A percentile compares a stretch with the other conserved stretches of the same genome.
Evolutionary conservation across 192 early-diverging fungal genomes (phyloP).

Genomic region (Backusella morwellensis): DNA sequence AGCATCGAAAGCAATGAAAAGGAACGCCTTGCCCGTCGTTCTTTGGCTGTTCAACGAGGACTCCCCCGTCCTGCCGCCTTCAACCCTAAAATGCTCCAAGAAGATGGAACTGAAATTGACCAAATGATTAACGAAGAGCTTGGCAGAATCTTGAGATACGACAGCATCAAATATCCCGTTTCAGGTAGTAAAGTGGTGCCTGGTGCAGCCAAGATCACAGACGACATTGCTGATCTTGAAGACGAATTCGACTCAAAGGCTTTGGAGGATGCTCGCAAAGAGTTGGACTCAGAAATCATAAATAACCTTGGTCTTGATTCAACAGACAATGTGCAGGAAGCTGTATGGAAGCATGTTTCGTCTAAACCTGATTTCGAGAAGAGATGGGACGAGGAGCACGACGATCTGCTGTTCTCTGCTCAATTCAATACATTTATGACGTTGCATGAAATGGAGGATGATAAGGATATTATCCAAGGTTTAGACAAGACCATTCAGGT

Average conservation of each 20-base stretch:
- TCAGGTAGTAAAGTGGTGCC: conserved; percentile 55
- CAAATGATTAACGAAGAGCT: conserved; percentile 71
- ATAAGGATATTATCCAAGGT: conserved; percentile 32
- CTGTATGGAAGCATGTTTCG: conserved; percentile 30
- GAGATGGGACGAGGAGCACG: conserved; percentile 27
- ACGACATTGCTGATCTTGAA: conserved; percentile 45
- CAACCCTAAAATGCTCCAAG: conserved; percentile 16
- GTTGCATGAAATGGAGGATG: conserved; percentile 24
- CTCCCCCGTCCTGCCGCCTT: conserved; percentile 69
- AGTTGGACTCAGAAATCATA: conserved; percentile 50
- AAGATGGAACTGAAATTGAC: conserved; percentile 43
- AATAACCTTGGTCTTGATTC: conserved; percentile 18
- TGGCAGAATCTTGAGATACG: conserved; percentile 63
- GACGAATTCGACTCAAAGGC: conserved; percentile 61
- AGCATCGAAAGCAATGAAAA: conserved; percentile 50
- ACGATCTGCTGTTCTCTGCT: conserved; percentile 35
- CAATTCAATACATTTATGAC: conserved; percentile 34
- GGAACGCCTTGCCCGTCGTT: conserved; percentile 57
- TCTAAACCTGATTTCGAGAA: conserved; percentile 38
- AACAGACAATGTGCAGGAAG: conserved; percentile 35
- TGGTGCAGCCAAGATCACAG: conserved; percentile 27
- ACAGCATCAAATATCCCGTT: conserved; percentile 70
- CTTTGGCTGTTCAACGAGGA: conserved; percentile 70
- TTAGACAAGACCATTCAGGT: conserved; percentile 38
- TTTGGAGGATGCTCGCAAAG: conserved; percentile 51